These are phyloP conservation scores for Talaromyces liani DNA, from an alignment of 495 filamentous ascomycete genomes.

Conservation along the genomic window DNA sequence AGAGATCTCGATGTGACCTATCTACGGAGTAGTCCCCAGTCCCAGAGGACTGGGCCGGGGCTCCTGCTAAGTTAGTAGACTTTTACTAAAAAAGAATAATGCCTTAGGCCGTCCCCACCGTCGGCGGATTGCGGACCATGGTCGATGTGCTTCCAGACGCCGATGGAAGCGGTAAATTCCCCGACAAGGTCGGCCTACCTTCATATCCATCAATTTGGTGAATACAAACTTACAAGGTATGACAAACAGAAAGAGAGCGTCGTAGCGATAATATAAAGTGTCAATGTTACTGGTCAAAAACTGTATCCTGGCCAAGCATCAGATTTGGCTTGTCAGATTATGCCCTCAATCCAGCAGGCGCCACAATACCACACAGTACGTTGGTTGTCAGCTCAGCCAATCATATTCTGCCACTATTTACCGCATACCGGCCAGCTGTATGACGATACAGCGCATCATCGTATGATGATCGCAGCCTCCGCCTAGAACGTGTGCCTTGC, in stretches of 20 bases:
- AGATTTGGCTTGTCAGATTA: neutral
- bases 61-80: neutral
- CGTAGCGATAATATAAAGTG: neutral
- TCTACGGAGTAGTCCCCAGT: neutral
- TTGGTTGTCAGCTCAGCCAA: neutral
- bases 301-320: neutral
- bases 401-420: neutral
- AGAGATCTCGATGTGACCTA: neutral
- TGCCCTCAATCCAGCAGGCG: neutral
- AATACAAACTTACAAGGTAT: too few relatives aligned
- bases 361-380: neutral
- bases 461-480: neutral
- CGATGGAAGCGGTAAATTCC: neutral
- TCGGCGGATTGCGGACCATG: neutral
- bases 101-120: neutral
- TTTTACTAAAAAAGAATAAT: neutral
- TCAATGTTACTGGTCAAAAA: neutral
- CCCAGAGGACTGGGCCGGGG: neutral
- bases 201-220: neutral
- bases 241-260: neutral
- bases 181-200: neutral
- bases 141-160: conserved; percentile 6
- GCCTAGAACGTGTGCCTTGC: neutral
- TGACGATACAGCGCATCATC: neutral
- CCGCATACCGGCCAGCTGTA: neutral